Base-by-base conservation (phyloP, 768 basidiomycete species). In the Phylloporus sp. region DNA sequence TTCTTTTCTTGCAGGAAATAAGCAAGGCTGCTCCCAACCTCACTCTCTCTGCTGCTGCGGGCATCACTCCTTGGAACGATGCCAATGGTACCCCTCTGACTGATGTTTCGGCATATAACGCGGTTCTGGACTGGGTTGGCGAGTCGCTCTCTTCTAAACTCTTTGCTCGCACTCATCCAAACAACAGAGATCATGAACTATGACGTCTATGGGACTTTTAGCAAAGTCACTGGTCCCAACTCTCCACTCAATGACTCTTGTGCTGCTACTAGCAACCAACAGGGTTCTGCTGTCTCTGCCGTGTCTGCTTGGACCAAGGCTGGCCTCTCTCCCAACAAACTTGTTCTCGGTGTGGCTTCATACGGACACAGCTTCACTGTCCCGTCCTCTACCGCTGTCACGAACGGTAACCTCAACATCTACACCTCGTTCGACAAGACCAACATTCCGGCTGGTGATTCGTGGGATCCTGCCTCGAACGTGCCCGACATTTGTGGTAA, bases 171-270 rank as follows among this genome's bases (percentile, higher is more conserved):
- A 7, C 54, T 68, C 13, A 69, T 39, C 15, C 36, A 9, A 20
- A 79, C 70, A 75, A 70, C 62, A 75, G 80, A 71, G 49, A 71
- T 85, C 46, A 88, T 88, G 86, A 83, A 81, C 66, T 88, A 88
- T 68, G 86, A 87, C 58, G 67, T 86, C 47, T 76, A 72, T 59
- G 81, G 83, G 16, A 72, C 75, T 22, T 78, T 77, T 64, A 74
- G 76, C 50, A 66, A 72, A 55, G 67, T 83, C 56, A 75, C 80
- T 44, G 92, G 92, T 1, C 82, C 95, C 13, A 91, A 91, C 67
- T 84, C 94, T 2, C 93, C 95, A 6, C 75, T 97, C 32, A 74
- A 84, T 53, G 86, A 95, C 69, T 75, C 79, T 0, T 97, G 95
- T 65, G 81, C 82, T 0, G 69, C 83, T 34, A 58, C 75, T 1